A percentile compares a stretch with the other conserved stretches of the same genome.
phyloP scores from a whole-genome alignment of 768 basidiomycete genomes.

The Myochromella boudieri region DNA sequence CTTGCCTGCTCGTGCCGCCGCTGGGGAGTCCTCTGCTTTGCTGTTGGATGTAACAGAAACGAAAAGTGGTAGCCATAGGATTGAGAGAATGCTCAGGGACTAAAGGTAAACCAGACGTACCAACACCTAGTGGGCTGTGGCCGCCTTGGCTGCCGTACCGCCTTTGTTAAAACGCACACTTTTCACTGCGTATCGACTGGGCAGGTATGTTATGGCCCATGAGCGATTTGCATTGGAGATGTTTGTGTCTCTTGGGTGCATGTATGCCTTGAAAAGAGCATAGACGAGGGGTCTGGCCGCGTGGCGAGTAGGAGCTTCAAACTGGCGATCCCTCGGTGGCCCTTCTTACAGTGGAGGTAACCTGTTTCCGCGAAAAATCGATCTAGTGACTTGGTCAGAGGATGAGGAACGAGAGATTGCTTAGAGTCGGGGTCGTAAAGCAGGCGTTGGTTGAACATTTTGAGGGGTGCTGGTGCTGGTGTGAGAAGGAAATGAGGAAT shows the following conservation, averaged over 20 bases:
- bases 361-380: constrained; percentile 69
- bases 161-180: constrained; percentile 93
- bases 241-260: constrained; percentile 50
- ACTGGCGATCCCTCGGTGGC: constrained; percentile 71
- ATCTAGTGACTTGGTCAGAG: constrained; percentile 76
- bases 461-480: constrained; percentile 57
- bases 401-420: constrained; percentile 73
- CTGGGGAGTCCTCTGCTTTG: constrained; percentile 36
- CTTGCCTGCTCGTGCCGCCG: constrained; percentile 17
- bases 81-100: neutral
- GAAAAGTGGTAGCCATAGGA: neutral
- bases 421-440: constrained; percentile 93
- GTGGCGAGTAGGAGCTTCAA: constrained; percentile 56
- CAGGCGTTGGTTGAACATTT: constrained; percentile 88
- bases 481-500: constrained; percentile 81
- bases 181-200: constrained; percentile 80
- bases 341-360: constrained; percentile 58
- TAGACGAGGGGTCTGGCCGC: constrained; percentile 54
- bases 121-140: constrained; percentile 91
- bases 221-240: no score
- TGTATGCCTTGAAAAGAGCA: constrained; percentile 75
- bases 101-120: constrained; percentile 75
- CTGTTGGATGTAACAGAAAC: constrained; percentile 76
- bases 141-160: constrained; percentile 93
- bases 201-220: no score